Evolutionary conservation across 768 basidiomycete species (phyloP).

Genomic region (Agrocybe praecox): DNA sequence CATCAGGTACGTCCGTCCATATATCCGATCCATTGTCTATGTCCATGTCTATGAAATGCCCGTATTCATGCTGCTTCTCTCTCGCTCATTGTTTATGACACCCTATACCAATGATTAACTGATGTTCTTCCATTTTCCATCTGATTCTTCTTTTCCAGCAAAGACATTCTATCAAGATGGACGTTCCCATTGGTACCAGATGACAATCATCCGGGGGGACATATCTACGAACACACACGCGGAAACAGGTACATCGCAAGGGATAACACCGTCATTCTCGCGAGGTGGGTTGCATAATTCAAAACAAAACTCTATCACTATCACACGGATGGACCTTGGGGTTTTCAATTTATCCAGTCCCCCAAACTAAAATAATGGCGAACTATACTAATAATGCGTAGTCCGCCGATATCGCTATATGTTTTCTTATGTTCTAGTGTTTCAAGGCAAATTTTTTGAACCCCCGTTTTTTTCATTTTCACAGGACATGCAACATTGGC

Average conservation of each 20-base stretch:
- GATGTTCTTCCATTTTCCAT: not conserved
- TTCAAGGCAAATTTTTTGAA: not conserved
- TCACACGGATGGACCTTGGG: not conserved
- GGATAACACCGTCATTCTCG: constrained; percentile 74
- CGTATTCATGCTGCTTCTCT: not conserved
- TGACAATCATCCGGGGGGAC: constrained; percentile 84
- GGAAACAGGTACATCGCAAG: constrained; percentile 90
- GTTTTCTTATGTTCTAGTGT: not conserved
- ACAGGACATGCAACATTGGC: constrained; percentile 80
- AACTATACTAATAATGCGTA: not conserved
- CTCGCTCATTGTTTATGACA: not conserved
- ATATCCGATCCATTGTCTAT: constrained; percentile 1
- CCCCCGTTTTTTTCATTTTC: not conserved
- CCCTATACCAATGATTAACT: not conserved
- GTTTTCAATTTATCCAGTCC: constrained; percentile 1
- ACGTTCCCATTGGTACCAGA: constrained; percentile 96
- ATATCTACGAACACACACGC: constrained; percentile 81
- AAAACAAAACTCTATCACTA: not conserved
- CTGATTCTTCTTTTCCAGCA: constrained; percentile 45
- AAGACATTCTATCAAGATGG: constrained; percentile 92
- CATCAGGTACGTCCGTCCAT: constrained; percentile 60
- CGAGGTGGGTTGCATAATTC: constrained; percentile 59
- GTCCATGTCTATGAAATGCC: not conserved
- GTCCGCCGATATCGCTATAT: not conserved
- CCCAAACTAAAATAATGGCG: not conserved